Base-by-base conservation (phyloP, 345 rosid species). In the Sonneratia caseolaris region DNA sequence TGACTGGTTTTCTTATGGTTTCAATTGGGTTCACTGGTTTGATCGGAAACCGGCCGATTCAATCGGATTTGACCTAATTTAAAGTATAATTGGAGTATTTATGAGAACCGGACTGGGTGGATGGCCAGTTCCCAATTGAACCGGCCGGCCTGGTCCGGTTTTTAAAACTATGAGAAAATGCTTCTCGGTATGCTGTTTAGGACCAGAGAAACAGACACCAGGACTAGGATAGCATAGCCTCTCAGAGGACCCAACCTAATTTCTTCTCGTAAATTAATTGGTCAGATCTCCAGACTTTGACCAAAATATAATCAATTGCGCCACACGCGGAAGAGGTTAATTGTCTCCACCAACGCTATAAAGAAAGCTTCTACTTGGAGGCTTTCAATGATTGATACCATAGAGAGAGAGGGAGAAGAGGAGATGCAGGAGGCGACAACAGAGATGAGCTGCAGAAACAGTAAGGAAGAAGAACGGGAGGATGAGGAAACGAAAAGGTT, bases 381-480 rank as follows among this genome's bases (percentile, higher is more conserved):
- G 27, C 37, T 5, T 55, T 21, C 1, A 37, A 47, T 37, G 66
- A 70, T 19, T 9, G 72, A 49, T 24, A 7, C 2, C 35, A 5
- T 18, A 37, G 19, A 49, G 62, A 48, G 3, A 68, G 71, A 36
- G 66, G 49, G 37, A 48, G 37, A 62, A 62, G 66, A 35, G 74
- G 74, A 75, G 73, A 15, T 64, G 70, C 37, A 64, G 24, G 32
- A 24, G 5, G 22, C 5, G 22, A 42, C 45, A 4, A 42, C 45
- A 42, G 5, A 56, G 47, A 37, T 68, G 68, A 32, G 43, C 42
- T 56, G 3, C n/a, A 43, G 47, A 32, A 61, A 67, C 15, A 61
- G n/a, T 3, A 66, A 32, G 47, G 76, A 70, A 48, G 68, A 72
- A 14, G 73, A 64, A 67, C 74, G 68, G 22, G 73, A 69, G 36